phyloP scores from a whole-genome alignment of 306 rosid species.

The Urtica urens region DNA sequence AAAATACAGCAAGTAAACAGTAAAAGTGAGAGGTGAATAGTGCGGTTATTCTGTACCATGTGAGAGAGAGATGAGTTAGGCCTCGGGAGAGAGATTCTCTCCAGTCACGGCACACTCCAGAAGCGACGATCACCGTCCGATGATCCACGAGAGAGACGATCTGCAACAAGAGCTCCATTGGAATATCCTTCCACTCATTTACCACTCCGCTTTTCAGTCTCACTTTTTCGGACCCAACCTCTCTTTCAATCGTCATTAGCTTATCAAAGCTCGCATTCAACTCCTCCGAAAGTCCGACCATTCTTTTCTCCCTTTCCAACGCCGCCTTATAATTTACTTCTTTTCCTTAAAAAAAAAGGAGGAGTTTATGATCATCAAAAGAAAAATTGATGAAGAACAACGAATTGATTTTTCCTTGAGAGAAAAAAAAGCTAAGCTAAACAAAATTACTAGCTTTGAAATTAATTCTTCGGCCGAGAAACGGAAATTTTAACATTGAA shows the following conservation, averaged over 20 bases:
- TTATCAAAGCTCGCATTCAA: constrained; percentile 72
- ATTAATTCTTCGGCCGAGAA: too few relatives aligned
- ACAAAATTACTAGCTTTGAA: too few relatives aligned
- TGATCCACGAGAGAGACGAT: constrained; percentile 63
- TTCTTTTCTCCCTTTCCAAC: constrained; percentile 59
- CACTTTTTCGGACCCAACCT: constrained; percentile 35
- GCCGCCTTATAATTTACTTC: too few relatives aligned
- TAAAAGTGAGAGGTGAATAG: not conserved
- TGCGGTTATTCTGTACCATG: constrained; percentile 38
- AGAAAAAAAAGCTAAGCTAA: too few relatives aligned
- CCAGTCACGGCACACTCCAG: constrained; percentile 95
- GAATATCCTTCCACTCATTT: constrained; percentile 83
- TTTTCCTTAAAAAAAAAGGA: too few relatives aligned
- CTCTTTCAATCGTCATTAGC: constrained; percentile 48
- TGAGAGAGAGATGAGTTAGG: constrained; percentile 66
- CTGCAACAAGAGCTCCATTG: constrained; percentile 85
- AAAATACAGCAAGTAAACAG: too few relatives aligned
- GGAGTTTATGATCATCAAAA: too few relatives aligned
- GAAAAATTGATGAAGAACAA: too few relatives aligned
- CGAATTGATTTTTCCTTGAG: too few relatives aligned
- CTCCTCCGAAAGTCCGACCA: constrained; percentile 44
- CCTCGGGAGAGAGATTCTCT: constrained; percentile 77
- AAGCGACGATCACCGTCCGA: constrained; percentile 56
- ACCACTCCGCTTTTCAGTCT: constrained; percentile 43
- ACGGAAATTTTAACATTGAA: too few relatives aligned